phyloP scores from a whole-genome alignment of 345 rosid genomes.

The Citropsis articulata region DNA sequence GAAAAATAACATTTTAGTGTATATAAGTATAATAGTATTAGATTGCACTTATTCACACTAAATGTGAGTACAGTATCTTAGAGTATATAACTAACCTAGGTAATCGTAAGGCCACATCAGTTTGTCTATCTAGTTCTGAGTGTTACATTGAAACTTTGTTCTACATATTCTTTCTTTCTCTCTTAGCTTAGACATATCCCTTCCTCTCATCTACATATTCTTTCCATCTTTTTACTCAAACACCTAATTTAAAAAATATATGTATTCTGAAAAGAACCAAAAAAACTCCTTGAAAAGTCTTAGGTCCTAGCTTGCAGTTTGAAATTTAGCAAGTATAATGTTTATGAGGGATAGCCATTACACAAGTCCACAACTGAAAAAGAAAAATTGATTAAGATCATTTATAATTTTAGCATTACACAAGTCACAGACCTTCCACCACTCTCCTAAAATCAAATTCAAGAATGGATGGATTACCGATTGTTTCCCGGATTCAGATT shows the following conservation, averaged over 20 bases:
- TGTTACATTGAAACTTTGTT: neutral
- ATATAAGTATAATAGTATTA: neutral
- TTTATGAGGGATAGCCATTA: neutral
- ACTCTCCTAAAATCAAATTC: neutral
- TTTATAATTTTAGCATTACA: neutral
- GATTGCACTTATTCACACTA: neutral
- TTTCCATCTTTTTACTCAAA: neutral
- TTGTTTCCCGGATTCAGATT: conserved; percentile 48
- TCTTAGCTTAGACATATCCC: neutral
- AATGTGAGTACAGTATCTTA: neutral
- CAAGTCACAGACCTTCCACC: neutral
- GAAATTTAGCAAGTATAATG: neutral
- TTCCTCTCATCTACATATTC: neutral
- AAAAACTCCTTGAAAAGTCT: neutral
- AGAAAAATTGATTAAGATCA: neutral
- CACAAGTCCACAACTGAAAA: neutral
- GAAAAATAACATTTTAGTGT: neutral
- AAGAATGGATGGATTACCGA: conserved; percentile 23
- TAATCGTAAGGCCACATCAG: neutral
- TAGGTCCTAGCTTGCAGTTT: neutral
- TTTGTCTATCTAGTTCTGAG: neutral
- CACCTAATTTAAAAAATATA: neutral
- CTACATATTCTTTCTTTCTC: neutral
- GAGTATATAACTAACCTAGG: neutral
- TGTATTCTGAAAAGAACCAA: neutral